Evolutionary conservation across 345 rosid genomes (phyloP).

Genomic region (Camelina laxa): DNA sequence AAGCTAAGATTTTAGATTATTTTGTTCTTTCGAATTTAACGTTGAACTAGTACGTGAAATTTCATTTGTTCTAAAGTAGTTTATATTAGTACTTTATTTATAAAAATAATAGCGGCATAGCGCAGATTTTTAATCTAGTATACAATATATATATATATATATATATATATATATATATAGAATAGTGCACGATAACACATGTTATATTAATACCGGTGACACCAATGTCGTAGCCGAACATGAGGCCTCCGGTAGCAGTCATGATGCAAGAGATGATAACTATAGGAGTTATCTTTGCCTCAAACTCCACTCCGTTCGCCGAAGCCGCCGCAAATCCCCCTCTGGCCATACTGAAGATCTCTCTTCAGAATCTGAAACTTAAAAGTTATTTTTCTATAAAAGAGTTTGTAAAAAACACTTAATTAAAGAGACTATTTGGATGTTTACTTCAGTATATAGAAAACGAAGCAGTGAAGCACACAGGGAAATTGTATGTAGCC

Average conservation of each 20-base stretch:
- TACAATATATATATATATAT: too few species aligned
- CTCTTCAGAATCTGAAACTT: conserved; percentile 4
- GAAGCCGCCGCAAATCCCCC: conserved; percentile 62
- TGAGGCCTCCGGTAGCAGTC: conserved; percentile 99
- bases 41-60: conserved; percentile 6
- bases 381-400: not conserved
- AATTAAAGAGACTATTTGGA: conserved; percentile 20
- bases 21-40: not conserved
- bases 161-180: not conserved
- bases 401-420: conserved; percentile 14
- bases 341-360: conserved; percentile 55
- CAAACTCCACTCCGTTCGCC: conserved; percentile 67
- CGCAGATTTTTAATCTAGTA: too few species aligned
- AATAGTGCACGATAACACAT: not conserved
- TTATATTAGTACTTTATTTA: too few species aligned
- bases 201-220: conserved; percentile 64
- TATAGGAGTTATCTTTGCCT: conserved; percentile 93
- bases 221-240: conserved; percentile 96
- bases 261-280: conserved; percentile 85
- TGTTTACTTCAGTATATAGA: conserved; percentile 38
- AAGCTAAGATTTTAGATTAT: conserved; percentile 2
- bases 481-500: not conserved
- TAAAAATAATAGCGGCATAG: too few species aligned
- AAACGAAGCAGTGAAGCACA: conserved; percentile 22
- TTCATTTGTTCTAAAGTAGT: too few species aligned